These are phyloP conservation scores for Debaryomyces nepalensis DNA, from an alignment of 1,139 yeast species.

Conservation along the genomic window DNA sequence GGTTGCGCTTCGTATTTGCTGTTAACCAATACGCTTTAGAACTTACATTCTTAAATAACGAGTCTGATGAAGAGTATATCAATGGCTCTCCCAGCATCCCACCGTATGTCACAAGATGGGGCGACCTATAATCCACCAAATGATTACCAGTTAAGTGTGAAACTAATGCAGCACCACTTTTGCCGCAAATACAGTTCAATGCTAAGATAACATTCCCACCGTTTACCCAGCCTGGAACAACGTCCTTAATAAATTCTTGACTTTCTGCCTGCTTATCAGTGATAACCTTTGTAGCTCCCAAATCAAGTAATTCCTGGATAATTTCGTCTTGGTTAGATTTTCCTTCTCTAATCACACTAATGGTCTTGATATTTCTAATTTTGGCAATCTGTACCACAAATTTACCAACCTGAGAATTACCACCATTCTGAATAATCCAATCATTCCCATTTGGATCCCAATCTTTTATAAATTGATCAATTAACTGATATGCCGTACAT, in stretches of 20 bases:
- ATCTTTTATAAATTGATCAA: constrained; percentile 32
- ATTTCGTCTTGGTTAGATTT: constrained; percentile 30
- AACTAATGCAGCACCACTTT: constrained; percentile 29
- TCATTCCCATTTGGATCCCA: constrained; percentile 32
- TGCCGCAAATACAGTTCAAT: constrained; percentile 39
- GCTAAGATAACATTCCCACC: constrained; percentile 38
- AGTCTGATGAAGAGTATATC: constrained; percentile 21
- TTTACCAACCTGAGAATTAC: constrained; percentile 39
- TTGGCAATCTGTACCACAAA: constrained; percentile 37
- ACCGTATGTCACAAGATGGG: constrained; percentile 35
- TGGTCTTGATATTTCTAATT: constrained; percentile 28
- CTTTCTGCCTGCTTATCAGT: constrained; percentile 58
- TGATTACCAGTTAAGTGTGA: constrained; percentile 32
- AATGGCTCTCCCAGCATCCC: constrained; percentile 54
- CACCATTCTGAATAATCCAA: constrained; percentile 42
- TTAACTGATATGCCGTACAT: constrained; percentile 37
- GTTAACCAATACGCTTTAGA: constrained; percentile 91
- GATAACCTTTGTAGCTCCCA: constrained; percentile 40
- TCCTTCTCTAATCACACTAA: constrained; percentile 39
- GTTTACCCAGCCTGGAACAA: constrained; percentile 34
- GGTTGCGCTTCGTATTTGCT: constrained; percentile 64
- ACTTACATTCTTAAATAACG: constrained; percentile 73
- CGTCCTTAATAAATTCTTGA: constrained; percentile 59
- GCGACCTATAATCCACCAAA: constrained; percentile 8
- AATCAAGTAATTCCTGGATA: constrained; percentile 26